Conservation (phyloP, 1,284 basidiomycete genomes). For the Apiotrichum montevideense region DNA sequence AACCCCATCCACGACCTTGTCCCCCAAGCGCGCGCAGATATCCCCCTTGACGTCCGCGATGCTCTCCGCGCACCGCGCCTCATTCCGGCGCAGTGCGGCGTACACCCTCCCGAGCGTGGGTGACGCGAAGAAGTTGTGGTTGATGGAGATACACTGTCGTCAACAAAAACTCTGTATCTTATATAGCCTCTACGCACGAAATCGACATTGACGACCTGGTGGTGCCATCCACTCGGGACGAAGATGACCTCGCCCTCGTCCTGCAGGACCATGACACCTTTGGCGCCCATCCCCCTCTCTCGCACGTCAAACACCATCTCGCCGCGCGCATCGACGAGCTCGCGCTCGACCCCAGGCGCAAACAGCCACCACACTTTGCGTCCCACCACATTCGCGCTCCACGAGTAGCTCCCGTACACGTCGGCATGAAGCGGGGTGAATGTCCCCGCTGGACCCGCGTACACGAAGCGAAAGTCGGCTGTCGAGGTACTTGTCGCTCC, state of each 20-base stretch:
- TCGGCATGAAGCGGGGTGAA: slow-evolving; percentile 52
- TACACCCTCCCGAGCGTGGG: slow-evolving; percentile 50
- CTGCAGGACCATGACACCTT: slow-evolving; percentile 33
- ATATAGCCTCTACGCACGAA: slow-evolving; percentile 25
- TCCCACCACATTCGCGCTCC: slow-evolving; percentile 55
- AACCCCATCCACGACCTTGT: slow-evolving; percentile 9
- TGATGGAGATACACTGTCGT: slow-evolving; percentile 48
- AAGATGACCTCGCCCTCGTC: slow-evolving; percentile 49
- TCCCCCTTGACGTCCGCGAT: slow-evolving; percentile 48
- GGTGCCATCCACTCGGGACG: slow-evolving; percentile 50
- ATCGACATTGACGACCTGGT: slow-evolving; percentile 45
- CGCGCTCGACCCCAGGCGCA: slow-evolving; percentile 44
- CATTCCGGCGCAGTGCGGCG: slow-evolving; percentile 42
- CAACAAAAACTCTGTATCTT: not conserved
- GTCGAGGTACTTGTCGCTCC: slow-evolving; percentile 6
- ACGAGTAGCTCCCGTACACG: slow-evolving; percentile 55
- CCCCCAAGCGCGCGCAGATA: slow-evolving; percentile 5
- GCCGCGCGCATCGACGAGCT: slow-evolving; percentile 27
- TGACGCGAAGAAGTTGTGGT: slow-evolving; percentile 53
- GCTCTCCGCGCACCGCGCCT: slow-evolving; percentile 44
- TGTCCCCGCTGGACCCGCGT: slow-evolving; percentile 48
- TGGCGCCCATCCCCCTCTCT: slow-evolving; percentile 1
- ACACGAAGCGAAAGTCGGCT: slow-evolving; percentile 45
- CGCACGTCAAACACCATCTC: slow-evolving; percentile 43
- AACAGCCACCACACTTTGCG: slow-evolving; percentile 54